Evolutionary conservation across 768 basidiomycete species (phyloP).

Genomic region (Calocybe gangraenosa): DNA sequence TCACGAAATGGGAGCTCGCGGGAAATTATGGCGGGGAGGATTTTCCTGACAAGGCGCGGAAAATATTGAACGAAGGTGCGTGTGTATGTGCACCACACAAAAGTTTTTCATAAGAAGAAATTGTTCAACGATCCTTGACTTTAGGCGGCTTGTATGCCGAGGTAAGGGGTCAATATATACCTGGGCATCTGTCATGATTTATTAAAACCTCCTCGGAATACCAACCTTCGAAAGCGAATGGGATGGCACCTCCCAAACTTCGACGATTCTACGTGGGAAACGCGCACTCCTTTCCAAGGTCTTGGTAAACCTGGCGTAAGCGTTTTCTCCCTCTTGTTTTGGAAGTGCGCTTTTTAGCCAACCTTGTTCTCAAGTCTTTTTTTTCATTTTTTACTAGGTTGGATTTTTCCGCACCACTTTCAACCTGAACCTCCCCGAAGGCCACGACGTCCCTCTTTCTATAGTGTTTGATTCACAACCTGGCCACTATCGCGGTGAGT

Average conservation of each 20-base stretch:
- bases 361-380: too few relatives aligned
- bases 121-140: too few relatives aligned
- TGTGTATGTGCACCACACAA: too few relatives aligned
- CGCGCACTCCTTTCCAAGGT: conserved; percentile 13
- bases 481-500: conserved; percentile 14
- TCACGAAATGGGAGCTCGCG: conserved; percentile 13
- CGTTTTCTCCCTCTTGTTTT: neutral
- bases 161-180: too few relatives aligned
- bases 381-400: conserved; percentile 4
- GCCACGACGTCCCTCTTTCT: conserved; percentile 12
- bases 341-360: too few relatives aligned
- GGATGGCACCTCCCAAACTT: conserved; percentile 17
- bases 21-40: conserved; percentile 14
- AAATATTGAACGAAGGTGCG: conserved; percentile 15
- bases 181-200: too few relatives aligned
- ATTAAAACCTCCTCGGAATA: too few relatives aligned
- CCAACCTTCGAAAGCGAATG: too few relatives aligned
- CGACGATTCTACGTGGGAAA: conserved; percentile 15
- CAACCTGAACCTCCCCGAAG: conserved; percentile 9
- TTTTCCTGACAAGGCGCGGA: conserved; percentile 14
- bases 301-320: conserved; percentile 14
- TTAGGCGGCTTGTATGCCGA: conserved; percentile 16
- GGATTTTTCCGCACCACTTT: conserved; percentile 17
- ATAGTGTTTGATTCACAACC: conserved; percentile 8
- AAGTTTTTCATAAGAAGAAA: too few relatives aligned